These are phyloP conservation scores for Eimeria nieschulzi DNA, from an alignment of 169 alveolate genomes.

Conservation along the genomic window DNA sequence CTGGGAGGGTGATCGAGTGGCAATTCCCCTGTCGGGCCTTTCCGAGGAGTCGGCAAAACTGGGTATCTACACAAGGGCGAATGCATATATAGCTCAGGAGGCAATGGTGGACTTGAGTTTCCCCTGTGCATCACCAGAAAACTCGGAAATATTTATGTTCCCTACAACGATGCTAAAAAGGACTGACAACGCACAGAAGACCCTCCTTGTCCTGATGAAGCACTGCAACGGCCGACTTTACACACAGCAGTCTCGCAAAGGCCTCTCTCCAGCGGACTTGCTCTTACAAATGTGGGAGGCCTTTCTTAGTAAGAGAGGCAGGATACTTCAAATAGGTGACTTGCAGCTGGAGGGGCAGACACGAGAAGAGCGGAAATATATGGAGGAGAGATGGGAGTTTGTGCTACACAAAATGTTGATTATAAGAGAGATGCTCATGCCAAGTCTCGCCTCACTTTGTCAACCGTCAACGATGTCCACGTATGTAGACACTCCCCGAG, in stretches of 20 bases:
- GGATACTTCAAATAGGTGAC: constrained; percentile 40
- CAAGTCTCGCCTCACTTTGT: neutral
- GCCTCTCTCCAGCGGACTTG: constrained; percentile 71
- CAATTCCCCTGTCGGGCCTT: constrained; percentile 51
- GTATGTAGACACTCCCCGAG: constrained; percentile 13
- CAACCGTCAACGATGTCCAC: neutral
- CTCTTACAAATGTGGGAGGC: constrained; percentile 66
- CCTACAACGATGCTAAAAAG: constrained; percentile 68
- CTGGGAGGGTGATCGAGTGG: constrained; percentile 77
- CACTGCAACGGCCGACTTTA: constrained; percentile 20
- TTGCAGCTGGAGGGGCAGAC: constrained; percentile 67
- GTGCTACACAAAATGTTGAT: constrained; percentile 64
- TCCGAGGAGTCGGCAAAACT: constrained; percentile 24
- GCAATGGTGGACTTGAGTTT: constrained; percentile 38
- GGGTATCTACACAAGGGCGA: constrained; percentile 51
- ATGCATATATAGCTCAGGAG: neutral
- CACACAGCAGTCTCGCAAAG: constrained; percentile 52
- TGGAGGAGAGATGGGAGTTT: constrained; percentile 68
- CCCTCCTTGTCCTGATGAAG: constrained; percentile 23
- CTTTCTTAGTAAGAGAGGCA: constrained; percentile 8
- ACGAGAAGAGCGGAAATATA: constrained; percentile 8
- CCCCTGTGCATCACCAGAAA: constrained; percentile 38
- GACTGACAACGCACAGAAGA: constrained; percentile 28
- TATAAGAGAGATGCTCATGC: constrained; percentile 33
- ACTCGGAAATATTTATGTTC: constrained; percentile 44